A percentile compares a stretch with the other conserved stretches of the same genome.
phyloP scores from a whole-genome alignment of 768 basidiomycete species.

The Boletus vermiculosoides region DNA sequence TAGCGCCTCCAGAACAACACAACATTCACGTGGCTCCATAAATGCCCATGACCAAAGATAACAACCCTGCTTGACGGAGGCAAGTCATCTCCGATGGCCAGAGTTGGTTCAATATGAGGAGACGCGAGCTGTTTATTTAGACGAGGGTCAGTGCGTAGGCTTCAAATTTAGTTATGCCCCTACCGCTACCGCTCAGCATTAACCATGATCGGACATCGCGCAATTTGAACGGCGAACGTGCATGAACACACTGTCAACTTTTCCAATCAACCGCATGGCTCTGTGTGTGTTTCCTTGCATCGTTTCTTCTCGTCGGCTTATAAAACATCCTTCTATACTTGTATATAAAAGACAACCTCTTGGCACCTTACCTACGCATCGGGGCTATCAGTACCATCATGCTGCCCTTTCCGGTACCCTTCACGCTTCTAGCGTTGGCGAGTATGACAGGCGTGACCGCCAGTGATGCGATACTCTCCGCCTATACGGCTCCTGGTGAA shows the following conservation, averaged over 20 bases:
- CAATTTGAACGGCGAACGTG: slow-evolving; percentile 16
- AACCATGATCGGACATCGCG: neutral
- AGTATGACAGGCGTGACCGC: slow-evolving; percentile 1
- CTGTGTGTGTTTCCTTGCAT: neutral
- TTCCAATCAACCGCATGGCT: neutral
- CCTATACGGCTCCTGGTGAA: slow-evolving; percentile 56
- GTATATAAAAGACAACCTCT: slow-evolving; percentile 5
- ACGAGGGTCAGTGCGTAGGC: neutral
- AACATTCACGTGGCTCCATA: neutral
- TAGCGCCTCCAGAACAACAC: neutral
- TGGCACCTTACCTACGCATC: neutral
- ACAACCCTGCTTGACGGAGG: neutral
- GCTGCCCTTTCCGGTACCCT: slow-evolving; percentile 11
- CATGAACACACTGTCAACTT: neutral
- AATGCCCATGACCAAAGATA: neutral
- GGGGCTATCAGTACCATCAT: slow-evolving; percentile 11
- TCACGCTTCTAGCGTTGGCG: slow-evolving; percentile 13
- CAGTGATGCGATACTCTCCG: slow-evolving; percentile 26
- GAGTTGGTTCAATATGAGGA: neutral
- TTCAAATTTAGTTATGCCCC: no score
- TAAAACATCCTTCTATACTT: neutral
- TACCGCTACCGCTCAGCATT: neutral
- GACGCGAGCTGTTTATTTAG: neutral
- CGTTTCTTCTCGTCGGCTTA: neutral
- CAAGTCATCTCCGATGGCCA: neutral